Evolutionary conservation across 1,139 yeast species (phyloP), one percentile per base, ranked within the genome.

Genomic region (Ashbya aceris): DNA sequence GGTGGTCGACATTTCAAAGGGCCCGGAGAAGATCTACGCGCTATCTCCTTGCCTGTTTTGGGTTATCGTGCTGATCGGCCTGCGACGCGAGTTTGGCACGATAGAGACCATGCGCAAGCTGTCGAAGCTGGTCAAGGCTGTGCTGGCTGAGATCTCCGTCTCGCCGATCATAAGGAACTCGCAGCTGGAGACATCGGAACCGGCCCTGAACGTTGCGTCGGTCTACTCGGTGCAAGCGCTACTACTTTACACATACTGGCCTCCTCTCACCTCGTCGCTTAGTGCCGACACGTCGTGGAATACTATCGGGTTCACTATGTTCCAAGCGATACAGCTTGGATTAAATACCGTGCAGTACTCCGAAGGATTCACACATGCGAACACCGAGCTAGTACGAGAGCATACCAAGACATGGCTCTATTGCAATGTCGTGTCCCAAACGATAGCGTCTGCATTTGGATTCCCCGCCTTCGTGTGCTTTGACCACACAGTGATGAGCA

Each of bases 251-350:
- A 81, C 96, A 1, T 79, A 82, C 61, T 91, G 97, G 97, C 97
- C 97, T 0, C 95, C 96, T 2, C 72, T 89, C 38, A 85, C 96
- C 0, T 86, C 96, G 1, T 85, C 96, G 0, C 70, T 91, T 39
- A 83, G 94, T 62, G 96, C 97, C 0, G 97, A 91, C 57, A 83
- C 95, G 4, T 83, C 95, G 3, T 91, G 96, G 93, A 85, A 83
- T 56, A 85, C 96, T 1, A 82, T 86, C 11, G 96, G 96, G 0
- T 79, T 85, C 37, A 97, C 96, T 2, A 71, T 87, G 55, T 84
- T 84, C 58, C 95, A 84, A 59, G 96, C 96, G 0, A 82, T 89
- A 29, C 69, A 96, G 45, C 83, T 89, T 9, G 97, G 98, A 0
- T 67, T 91, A 31, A 96, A 91, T 57, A 73, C 83, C 26, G 85